Evolutionary conservation across 2,329 filamentous ascomycete species (phyloP).

Genomic region (Tolypocladium ovalisporum): DNA sequence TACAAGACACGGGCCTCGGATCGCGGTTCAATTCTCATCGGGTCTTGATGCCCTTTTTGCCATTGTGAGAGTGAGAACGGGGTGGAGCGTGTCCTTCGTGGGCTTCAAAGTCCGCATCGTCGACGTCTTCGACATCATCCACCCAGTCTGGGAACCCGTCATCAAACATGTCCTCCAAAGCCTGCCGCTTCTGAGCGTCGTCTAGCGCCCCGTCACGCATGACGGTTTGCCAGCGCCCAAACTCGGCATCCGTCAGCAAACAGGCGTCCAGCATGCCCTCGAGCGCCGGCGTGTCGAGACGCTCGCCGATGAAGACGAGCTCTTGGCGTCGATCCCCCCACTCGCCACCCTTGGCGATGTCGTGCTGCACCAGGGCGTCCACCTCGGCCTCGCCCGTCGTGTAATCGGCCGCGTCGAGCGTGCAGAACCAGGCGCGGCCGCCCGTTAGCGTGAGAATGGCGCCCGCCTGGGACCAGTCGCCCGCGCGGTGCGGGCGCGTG

Average conservation of each 20-base stretch:
- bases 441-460: slow-evolving; percentile 51
- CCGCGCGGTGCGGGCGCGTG: slow-evolving; percentile 41
- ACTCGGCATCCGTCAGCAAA: slow-evolving; percentile 50
- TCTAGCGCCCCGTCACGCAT: slow-evolving; percentile 31
- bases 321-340: slow-evolving; percentile 65
- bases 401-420: slow-evolving; percentile 40
- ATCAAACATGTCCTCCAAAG: slow-evolving; percentile 40
- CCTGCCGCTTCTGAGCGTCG: slow-evolving; percentile 30
- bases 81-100: background rate
- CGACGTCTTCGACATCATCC: slow-evolving; percentile 25
- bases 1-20: background rate
- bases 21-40: background rate
- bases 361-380: slow-evolving; percentile 35
- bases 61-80: background rate
- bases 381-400: slow-evolving; percentile 35
- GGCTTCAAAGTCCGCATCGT: slow-evolving; percentile 12
- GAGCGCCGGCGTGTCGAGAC: slow-evolving; percentile 41
- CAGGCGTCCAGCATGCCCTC: slow-evolving; percentile 46
- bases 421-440: slow-evolving; percentile 48
- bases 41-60: background rate
- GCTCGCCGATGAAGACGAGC: slow-evolving; percentile 63
- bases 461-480: slow-evolving; percentile 54
- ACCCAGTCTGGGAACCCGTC: slow-evolving; percentile 49
- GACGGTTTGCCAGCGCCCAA: slow-evolving; percentile 38
- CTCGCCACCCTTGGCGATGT: slow-evolving; percentile 41